Conservation (phyloP, 805 yeast genomes). For the Jamesozyma lodderae region DNA sequence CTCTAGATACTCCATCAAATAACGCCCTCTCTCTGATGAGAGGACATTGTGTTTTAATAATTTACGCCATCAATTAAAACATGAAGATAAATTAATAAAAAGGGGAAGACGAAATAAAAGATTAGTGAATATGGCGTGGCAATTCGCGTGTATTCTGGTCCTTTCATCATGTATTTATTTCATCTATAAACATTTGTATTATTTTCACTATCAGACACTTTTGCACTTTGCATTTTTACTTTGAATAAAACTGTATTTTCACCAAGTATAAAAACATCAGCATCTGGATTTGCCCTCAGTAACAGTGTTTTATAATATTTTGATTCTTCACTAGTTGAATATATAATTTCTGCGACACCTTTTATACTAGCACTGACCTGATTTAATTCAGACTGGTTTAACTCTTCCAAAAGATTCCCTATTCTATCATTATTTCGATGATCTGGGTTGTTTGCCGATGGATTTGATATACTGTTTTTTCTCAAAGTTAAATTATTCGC, state of each 20-base stretch:
- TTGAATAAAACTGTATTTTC: constrained; percentile 62
- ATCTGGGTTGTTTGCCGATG: background rate
- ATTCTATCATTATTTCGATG: constrained; percentile 1
- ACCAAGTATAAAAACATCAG: constrained; percentile 54
- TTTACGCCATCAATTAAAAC: too few species aligned
- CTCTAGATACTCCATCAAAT: constrained; percentile 22
- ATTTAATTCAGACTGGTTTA: constrained; percentile 70
- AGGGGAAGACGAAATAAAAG: too few species aligned
- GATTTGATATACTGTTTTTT: constrained; percentile 15
- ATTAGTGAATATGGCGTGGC: too few species aligned
- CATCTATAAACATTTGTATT: constrained; percentile 32
- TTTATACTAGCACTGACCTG: constrained; percentile 70
- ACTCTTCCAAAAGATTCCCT: constrained; percentile 24
- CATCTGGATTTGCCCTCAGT: constrained; percentile 55
- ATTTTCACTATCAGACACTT: constrained; percentile 69
- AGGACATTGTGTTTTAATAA: too few species aligned
- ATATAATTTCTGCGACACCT: constrained; percentile 57
- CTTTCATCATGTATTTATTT: constrained; percentile 1
- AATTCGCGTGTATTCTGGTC: too few species aligned
- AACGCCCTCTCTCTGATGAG: too few species aligned
- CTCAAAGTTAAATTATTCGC: constrained; percentile 35
- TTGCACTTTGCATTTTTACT: constrained; percentile 53
- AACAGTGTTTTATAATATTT: constrained; percentile 53
- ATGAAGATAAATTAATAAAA: too few species aligned
- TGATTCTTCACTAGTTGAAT: constrained; percentile 40